A percentile compares a stretch with the other conserved stretches of the same genome.
Conservation (phyloP, 495 filamentous ascomycete species). For the Neurospora cerealis region DNA sequence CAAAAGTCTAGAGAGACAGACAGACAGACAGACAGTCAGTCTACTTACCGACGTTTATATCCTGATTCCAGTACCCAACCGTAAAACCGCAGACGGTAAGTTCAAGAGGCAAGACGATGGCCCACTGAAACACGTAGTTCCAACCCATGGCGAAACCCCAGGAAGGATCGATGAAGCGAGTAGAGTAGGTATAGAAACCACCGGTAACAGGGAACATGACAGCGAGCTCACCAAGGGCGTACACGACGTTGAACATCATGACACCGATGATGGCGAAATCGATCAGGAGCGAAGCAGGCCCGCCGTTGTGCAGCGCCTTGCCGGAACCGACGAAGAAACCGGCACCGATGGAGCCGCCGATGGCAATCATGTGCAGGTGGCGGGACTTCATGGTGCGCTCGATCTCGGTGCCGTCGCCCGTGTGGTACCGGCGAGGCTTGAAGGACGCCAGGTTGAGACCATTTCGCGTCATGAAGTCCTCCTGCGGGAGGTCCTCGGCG, state of each 20-base stretch:
- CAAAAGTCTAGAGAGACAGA: too few relatives aligned
- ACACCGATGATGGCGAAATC: slow-evolving; percentile 46
- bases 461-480: slow-evolving; percentile 39
- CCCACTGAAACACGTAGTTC: slow-evolving; percentile 64
- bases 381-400: slow-evolving; percentile 54
- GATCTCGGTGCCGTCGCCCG: slow-evolving; percentile 27
- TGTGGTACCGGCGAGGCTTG: slow-evolving; percentile 26
- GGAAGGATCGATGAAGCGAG: slow-evolving; percentile 65
- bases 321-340: slow-evolving; percentile 50
- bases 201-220: slow-evolving; percentile 60
- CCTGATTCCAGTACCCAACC: slow-evolving; percentile 46
- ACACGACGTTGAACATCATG: slow-evolving; percentile 50
- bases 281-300: slow-evolving; percentile 39
- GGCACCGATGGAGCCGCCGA: slow-evolving; percentile 63
- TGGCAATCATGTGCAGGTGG: slow-evolving; percentile 69
- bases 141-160: slow-evolving; percentile 86
- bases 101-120: slow-evolving; percentile 46
- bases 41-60: slow-evolving; percentile 37
- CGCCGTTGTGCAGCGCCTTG: slow-evolving; percentile 32
- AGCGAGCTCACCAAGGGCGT: slow-evolving; percentile 65
- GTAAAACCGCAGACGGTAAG: slow-evolving; percentile 45
- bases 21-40: too few relatives aligned
- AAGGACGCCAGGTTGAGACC: slow-evolving; percentile 42
- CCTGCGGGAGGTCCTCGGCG: slow-evolving; percentile 8
- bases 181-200: slow-evolving; percentile 54